These are phyloP conservation scores for Microdochium bolleyi DNA, from an alignment of 2,329 filamentous ascomycete species.

Conservation along the genomic window DNA sequence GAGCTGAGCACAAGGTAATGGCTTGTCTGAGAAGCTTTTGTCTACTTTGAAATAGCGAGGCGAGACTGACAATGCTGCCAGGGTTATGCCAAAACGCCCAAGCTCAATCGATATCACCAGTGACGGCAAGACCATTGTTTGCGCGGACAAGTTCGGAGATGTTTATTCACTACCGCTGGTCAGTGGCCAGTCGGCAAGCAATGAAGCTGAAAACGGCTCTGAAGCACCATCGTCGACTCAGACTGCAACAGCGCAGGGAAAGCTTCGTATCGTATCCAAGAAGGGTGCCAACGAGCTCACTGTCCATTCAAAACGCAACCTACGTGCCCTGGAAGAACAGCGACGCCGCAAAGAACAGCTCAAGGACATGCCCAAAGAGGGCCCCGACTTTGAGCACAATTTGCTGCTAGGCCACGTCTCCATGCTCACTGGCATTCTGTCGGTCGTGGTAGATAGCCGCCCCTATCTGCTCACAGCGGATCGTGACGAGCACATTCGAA, in stretches of 20 bases:
- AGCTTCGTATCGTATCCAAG: slow-evolving; percentile 18
- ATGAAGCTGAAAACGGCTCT: slow-evolving; percentile 2
- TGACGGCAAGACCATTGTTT: slow-evolving; percentile 66
- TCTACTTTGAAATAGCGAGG: slow-evolving; percentile 4
- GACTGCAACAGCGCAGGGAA: slow-evolving; percentile 14
- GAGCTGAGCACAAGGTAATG: slow-evolving; percentile 65
- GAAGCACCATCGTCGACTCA: slow-evolving; percentile 3
- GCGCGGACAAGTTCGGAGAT: slow-evolving; percentile 93
- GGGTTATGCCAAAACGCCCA: slow-evolving; percentile 83
- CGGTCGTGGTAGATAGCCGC: slow-evolving; percentile 33
- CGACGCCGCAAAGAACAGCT: slow-evolving; percentile 23
- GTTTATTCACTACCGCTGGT: slow-evolving; percentile 82
- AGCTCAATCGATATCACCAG: slow-evolving; percentile 65
- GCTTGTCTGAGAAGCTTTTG: slow-evolving; percentile 1
- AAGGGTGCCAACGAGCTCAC: slow-evolving; percentile 50
- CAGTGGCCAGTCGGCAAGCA: slow-evolving; percentile 10
- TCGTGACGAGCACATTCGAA: slow-evolving; percentile 69
- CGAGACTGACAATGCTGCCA: slow-evolving; percentile 23
- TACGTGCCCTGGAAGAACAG: slow-evolving; percentile 51
- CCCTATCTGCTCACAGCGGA: slow-evolving; percentile 49
- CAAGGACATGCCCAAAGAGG: slow-evolving; percentile 22
- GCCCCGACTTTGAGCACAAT: slow-evolving; percentile 60
- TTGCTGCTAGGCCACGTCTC: slow-evolving; percentile 90
- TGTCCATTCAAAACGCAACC: slow-evolving; percentile 58
- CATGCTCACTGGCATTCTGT: slow-evolving; percentile 72